Percentiles rank a stretch among this genome's conserved stretches.
These are phyloP conservation scores for Didymella lethalis DNA, from an alignment of 2,329 filamentous ascomycete species.

Conservation along the genomic window DNA sequence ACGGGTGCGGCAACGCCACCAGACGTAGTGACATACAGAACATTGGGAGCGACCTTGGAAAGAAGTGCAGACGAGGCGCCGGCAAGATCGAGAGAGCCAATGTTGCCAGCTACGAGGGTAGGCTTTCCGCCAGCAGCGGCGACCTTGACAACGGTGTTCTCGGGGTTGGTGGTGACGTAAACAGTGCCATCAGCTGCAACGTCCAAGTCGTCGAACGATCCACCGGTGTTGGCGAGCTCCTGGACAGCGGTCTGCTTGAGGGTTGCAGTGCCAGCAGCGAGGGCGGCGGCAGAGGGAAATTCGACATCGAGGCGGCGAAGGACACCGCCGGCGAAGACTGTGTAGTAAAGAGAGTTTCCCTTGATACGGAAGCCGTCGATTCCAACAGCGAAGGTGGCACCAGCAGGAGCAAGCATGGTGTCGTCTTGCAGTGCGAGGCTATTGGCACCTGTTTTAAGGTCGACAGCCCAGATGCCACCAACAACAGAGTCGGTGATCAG, in stretches of 20 bases:
- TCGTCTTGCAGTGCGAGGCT: conserved; percentile 21
- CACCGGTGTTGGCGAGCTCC: conserved; percentile 22
- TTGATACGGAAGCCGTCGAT: conserved; percentile 22
- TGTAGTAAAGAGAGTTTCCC: conserved; percentile 19
- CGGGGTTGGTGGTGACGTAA: conserved; percentile 20
- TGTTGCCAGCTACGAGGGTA: conserved; percentile 16
- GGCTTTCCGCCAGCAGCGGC: conserved; percentile 18
- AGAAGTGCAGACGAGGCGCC: conserved; percentile 20
- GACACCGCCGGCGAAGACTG: conserved; percentile 18
- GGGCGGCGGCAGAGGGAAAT: conserved; percentile 11
- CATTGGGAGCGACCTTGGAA: conserved; percentile 17
- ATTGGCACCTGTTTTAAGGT: conserved; percentile 14
- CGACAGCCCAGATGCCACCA: conserved; percentile 19
- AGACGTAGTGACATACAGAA: conserved; percentile 21
- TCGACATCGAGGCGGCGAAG: conserved; percentile 19
- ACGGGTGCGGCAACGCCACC: conserved; percentile 21
- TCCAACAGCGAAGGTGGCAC: conserved; percentile 18
- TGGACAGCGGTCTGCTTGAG: conserved; percentile 18
- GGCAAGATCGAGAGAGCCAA: conserved; percentile 13
- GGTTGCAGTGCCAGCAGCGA: conserved; percentile 17
- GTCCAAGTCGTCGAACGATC: conserved; percentile 20
- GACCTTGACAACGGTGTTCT: conserved; percentile 24
- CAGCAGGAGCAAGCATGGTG: conserved; percentile 17
- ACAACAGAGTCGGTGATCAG: conserved; percentile 21
- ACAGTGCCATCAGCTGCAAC: conserved; percentile 17